These are phyloP conservation scores for Rhizoctonia solani DNA, from an alignment of 1,284 basidiomycete species.

Conservation along the genomic window DNA sequence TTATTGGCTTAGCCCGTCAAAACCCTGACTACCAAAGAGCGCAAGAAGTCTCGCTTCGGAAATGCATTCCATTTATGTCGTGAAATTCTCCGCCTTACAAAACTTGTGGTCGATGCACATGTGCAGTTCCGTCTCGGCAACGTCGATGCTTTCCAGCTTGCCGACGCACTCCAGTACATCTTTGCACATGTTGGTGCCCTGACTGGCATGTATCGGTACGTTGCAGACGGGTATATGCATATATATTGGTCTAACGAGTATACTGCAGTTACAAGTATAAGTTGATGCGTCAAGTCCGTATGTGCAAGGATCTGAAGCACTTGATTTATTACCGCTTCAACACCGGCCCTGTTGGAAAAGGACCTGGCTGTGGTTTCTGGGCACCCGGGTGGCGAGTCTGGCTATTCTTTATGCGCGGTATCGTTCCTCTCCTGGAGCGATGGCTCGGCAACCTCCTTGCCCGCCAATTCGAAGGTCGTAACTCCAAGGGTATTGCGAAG, in stretches of 20 bases:
- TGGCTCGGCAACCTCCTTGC: conserved; percentile 98
- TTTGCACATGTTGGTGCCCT: conserved; percentile 97
- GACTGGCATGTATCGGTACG: conserved; percentile 94
- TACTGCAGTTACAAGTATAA: conserved; percentile 83
- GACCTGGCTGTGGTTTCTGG: conserved; percentile 99
- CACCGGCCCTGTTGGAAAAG: conserved; percentile 98
- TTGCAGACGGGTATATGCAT: background rate
- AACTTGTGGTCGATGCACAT: conserved; percentile 97
- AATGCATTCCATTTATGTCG: conserved; percentile 99
- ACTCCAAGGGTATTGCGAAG: conserved; percentile 93
- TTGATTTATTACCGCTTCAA: conserved; percentile 99
- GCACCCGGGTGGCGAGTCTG: conserved; percentile 99
- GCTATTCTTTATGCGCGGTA: conserved; percentile 99
- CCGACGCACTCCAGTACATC: conserved; percentile 97
- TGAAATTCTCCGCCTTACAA: conserved; percentile 96
- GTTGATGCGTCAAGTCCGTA: conserved; percentile 99
- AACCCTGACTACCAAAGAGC: conserved; percentile 98
- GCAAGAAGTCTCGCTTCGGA: conserved; percentile 99
- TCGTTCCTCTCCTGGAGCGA: conserved; percentile 94
- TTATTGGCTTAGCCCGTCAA: conserved; percentile 56
- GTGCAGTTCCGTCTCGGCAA: conserved; percentile 99
- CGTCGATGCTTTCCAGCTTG: conserved; percentile 98
- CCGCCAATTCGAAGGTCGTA: conserved; percentile 96
- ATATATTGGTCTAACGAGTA: background rate
- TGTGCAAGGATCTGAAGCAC: conserved; percentile 99